These are phyloP conservation scores for Teratosphaeriaceae sp. DNA, from an alignment of 2,329 filamentous ascomycete species.

Conservation along the genomic window DNA sequence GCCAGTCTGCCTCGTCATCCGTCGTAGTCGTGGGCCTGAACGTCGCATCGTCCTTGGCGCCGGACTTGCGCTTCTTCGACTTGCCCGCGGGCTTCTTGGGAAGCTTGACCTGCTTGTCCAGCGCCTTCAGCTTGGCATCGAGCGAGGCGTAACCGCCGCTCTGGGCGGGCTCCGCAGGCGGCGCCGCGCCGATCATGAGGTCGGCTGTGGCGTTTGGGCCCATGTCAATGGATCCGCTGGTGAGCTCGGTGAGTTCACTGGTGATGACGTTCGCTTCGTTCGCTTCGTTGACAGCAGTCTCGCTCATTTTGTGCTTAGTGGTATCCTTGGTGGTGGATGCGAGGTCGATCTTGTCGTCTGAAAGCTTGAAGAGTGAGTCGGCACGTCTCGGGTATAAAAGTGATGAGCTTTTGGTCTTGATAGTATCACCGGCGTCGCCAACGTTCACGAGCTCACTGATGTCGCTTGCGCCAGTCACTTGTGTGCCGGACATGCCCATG, in stretches of 20 bases:
- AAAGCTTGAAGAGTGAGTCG: constrained; percentile 17
- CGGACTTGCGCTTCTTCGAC: constrained; percentile 35
- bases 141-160: constrained; percentile 11
- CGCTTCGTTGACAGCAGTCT: too few relatives aligned
- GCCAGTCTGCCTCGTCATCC: constrained; percentile 20
- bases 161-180: constrained; percentile 5
- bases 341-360: constrained; percentile 11
- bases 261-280: too few relatives aligned
- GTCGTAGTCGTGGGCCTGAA: constrained; percentile 16
- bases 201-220: constrained; percentile 7
- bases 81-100: constrained; percentile 17
- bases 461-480: constrained; percentile 11
- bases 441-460: constrained; percentile 17
- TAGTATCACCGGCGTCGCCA: constrained; percentile 13
- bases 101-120: constrained; percentile 19
- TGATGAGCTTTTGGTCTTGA: constrained; percentile 13
- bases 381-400: constrained; percentile 16
- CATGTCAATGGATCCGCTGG: constrained; percentile 3
- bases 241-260: constrained; percentile 3
- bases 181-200: background rate
- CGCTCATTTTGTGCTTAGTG: background rate
- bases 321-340: background rate
- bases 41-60: constrained; percentile 20
- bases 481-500: constrained; percentile 6
- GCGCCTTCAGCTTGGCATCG: constrained; percentile 25